Conservation (phyloP, 139 green algal genomes). For the Micromonas pusilla region DNA sequence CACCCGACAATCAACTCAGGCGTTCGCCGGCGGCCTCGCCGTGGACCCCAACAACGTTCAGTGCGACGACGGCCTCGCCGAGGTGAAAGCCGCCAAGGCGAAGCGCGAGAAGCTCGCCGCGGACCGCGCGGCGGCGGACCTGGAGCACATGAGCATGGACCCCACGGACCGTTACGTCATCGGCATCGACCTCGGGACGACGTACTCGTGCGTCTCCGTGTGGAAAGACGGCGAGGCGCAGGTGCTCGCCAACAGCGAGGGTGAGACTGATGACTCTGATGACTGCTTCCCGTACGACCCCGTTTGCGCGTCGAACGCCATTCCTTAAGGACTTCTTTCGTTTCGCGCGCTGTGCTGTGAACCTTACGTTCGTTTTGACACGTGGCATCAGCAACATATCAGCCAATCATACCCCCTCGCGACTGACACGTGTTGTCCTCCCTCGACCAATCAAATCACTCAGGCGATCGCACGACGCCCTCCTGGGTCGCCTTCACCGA, state of each 20-base stretch:
- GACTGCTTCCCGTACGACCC: too few relatives aligned
- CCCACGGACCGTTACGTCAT: slow-evolving; percentile 8
- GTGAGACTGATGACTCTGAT: too few relatives aligned
- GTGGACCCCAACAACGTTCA: slow-evolving; percentile 18
- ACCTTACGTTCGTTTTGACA: too few relatives aligned
- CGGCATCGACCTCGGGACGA: slow-evolving; percentile 47
- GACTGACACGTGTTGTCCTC: too few relatives aligned
- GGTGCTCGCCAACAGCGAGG: slow-evolving; percentile 31
- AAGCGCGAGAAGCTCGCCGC: slow-evolving; percentile 17
- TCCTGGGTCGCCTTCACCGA: slow-evolving; percentile 37
- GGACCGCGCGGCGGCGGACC: not conserved
- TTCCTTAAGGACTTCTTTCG: too few relatives aligned
- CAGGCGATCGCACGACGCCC: slow-evolving; percentile 15
- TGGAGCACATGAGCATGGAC: not conserved
- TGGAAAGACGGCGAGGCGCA: slow-evolving; percentile 27
- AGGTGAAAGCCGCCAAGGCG: not conserved
- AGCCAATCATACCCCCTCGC: too few relatives aligned
- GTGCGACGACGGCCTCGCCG: not conserved
- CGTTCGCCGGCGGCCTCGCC: slow-evolving; percentile 23
- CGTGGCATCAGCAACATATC: too few relatives aligned
- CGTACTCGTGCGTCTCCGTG: slow-evolving; percentile 37
- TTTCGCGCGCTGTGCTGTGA: too few relatives aligned
- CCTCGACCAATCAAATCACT: too few relatives aligned
- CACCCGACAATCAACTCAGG: too few relatives aligned
- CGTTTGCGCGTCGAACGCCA: too few relatives aligned